phyloP scores from a whole-genome alignment of 306 rosid genomes.

The Abrus precatorius region DNA sequence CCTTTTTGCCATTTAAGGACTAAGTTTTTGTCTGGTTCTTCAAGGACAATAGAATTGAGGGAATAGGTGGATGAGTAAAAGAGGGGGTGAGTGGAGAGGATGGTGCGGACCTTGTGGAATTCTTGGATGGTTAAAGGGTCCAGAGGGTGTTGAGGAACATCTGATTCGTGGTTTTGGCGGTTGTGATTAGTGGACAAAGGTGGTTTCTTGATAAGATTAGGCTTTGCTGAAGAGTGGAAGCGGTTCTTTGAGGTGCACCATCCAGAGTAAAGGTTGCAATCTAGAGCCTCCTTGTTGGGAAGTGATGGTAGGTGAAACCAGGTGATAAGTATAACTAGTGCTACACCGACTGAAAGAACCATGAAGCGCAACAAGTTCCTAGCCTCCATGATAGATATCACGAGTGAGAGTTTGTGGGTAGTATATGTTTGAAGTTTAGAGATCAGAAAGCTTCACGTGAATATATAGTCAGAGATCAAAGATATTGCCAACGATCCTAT shows the following conservation, averaged over 20 bases:
- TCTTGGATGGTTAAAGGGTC: slow-evolving; percentile 86
- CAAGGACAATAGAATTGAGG: slow-evolving; percentile 68
- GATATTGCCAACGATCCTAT: neutral
- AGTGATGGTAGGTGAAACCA: slow-evolving; percentile 66
- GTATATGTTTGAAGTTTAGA: neutral
- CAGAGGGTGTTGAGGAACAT: slow-evolving; percentile 81
- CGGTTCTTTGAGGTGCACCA: slow-evolving; percentile 73
- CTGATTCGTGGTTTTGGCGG: slow-evolving; percentile 17
- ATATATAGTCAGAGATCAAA: neutral
- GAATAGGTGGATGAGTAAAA: slow-evolving; percentile 53
- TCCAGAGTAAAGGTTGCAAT: slow-evolving; percentile 64
- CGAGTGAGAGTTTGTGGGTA: neutral
- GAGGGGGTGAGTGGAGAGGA: slow-evolving; percentile 65
- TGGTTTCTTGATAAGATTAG: slow-evolving; percentile 40
- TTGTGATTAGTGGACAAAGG: slow-evolving; percentile 41
- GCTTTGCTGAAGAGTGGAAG: slow-evolving; percentile 43
- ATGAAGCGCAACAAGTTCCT: slow-evolving; percentile 55
- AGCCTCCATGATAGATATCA: slow-evolving; percentile 61
- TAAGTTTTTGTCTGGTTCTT: slow-evolving; percentile 72
- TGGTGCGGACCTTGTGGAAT: slow-evolving; percentile 56
- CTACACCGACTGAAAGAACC: slow-evolving; percentile 50
- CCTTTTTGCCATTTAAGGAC: slow-evolving; percentile 69
- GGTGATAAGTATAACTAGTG: slow-evolving; percentile 54
- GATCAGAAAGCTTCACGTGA: neutral
- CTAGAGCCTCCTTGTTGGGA: slow-evolving; percentile 48